These are phyloP conservation scores for Sporothrix curviconia DNA, from an alignment of 2,329 filamentous ascomycete genomes.

Conservation along the genomic window DNA sequence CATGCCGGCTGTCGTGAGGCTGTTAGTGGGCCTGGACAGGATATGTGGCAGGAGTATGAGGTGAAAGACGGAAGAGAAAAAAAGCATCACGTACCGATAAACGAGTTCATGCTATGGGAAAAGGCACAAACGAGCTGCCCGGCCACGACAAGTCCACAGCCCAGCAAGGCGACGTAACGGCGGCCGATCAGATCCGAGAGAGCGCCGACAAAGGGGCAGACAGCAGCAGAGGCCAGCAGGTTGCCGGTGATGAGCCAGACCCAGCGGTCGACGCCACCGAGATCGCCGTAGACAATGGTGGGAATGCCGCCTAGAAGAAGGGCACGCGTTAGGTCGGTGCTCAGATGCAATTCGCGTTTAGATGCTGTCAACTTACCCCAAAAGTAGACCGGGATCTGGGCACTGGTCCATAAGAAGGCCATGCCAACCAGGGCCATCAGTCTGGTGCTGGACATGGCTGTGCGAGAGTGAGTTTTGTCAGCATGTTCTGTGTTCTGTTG, in stretches of 20 bases:
- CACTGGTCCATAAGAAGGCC: slow-evolving; percentile 26
- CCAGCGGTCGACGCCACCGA: slow-evolving; percentile 55
- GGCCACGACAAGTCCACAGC: slow-evolving; percentile 46
- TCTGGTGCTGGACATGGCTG: slow-evolving; percentile 13
- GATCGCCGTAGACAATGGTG: slow-evolving; percentile 51
- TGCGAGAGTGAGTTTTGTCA: not conserved
- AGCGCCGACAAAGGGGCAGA: slow-evolving; percentile 60
- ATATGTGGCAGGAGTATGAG: no score
- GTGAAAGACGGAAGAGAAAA: not conserved
- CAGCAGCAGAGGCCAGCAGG: slow-evolving; percentile 48
- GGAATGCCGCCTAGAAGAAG: slow-evolving; percentile 41
- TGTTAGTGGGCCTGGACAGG: not conserved
- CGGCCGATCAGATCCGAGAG: slow-evolving; percentile 59
- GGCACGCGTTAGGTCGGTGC: no score
- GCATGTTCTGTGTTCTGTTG: not conserved
- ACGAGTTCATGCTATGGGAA: slow-evolving; percentile 51
- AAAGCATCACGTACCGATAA: slow-evolving; percentile 42
- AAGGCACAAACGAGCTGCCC: slow-evolving; percentile 55
- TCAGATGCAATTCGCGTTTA: no score
- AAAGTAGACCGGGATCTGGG: slow-evolving; percentile 26
- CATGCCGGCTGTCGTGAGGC: slow-evolving; percentile 40
- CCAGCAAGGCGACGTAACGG: slow-evolving; percentile 50
- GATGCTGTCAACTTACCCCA: slow-evolving; percentile 20
- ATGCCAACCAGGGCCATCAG: slow-evolving; percentile 25
- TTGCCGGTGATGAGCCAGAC: slow-evolving; percentile 53